A percentile compares a stretch with the other conserved stretches of the same genome.
phyloP scores from a whole-genome alignment of 139 green algal species.

The Coelastrella sp. region DNA sequence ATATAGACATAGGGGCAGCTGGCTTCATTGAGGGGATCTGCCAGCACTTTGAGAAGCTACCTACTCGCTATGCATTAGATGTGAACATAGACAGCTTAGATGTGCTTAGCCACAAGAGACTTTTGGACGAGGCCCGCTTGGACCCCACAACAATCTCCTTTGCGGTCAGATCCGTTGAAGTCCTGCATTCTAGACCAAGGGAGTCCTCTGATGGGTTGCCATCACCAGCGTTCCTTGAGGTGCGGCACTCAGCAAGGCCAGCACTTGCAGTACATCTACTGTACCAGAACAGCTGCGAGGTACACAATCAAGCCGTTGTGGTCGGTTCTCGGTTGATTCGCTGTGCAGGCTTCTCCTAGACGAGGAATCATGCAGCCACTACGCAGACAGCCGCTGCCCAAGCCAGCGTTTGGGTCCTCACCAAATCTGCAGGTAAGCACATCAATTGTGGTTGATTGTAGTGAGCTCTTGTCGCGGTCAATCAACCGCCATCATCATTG shows the following conservation, averaged over 20 bases:
- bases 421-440: conserved; percentile 84
- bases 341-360: conserved; percentile 39
- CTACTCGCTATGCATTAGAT: conserved; percentile 90
- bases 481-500: too few species aligned
- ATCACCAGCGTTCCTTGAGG: conserved; percentile 46
- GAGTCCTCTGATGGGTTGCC: conserved; percentile 41
- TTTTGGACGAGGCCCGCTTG: conserved; percentile 87
- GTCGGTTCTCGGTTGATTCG: background rate
- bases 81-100: conserved; percentile 91
- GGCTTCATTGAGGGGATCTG: conserved; percentile 75
- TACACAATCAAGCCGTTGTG: background rate
- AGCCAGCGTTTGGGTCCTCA: conserved; percentile 92
- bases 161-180: conserved; percentile 88
- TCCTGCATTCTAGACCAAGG: conserved; percentile 52
- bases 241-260: background rate
- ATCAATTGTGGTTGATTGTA: too few species aligned
- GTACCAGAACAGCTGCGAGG: background rate
- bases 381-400: conserved; percentile 54
- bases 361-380: conserved; percentile 36
- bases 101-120: conserved; percentile 92
- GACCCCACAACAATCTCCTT: conserved; percentile 88
- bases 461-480: too few species aligned
- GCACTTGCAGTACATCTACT: background rate
- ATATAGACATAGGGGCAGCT: conserved; percentile 73
- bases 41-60: conserved; percentile 87